Evolutionary conservation across 208 protist species (phyloP).

Genomic region (Acanthamoeba comandoni): DNA sequence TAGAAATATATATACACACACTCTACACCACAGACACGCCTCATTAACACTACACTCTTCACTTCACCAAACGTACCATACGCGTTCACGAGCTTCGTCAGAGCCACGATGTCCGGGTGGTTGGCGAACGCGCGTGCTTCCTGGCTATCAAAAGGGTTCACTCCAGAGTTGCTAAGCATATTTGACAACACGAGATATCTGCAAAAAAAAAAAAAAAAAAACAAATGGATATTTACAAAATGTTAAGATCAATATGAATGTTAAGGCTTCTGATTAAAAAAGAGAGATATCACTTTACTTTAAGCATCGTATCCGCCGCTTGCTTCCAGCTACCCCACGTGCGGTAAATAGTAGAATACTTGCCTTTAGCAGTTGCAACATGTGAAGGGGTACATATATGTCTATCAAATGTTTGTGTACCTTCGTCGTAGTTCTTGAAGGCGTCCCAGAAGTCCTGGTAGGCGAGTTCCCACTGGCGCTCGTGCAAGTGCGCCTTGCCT

Average conservation of each 20-base stretch:
- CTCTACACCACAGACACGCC: no score
- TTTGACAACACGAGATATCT: conserved; percentile 94
- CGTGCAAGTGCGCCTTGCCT: conserved; percentile 90
- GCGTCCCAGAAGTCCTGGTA: conserved; percentile 94
- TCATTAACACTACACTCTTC: no score
- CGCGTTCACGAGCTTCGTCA: conserved; percentile 91
- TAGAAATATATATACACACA: no score
- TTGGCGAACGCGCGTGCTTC: conserved; percentile 91
- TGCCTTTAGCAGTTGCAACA: neutral
- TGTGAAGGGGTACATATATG: neutral
- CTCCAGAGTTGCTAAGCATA: conserved; percentile 90
- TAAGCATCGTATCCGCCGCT: conserved; percentile 11
- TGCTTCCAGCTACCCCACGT: conserved; percentile 28
- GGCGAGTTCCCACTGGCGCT: conserved; percentile 91
- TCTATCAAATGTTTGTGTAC: neutral
- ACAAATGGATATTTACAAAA: no score
- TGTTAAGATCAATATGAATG: neutral
- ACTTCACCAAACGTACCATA: conserved; percentile 72
- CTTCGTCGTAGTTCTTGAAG: conserved; percentile 94
- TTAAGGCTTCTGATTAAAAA: neutral
- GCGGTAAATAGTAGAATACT: neutral
- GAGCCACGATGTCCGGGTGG: conserved; percentile 92
- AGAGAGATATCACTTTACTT: conserved; percentile 23
- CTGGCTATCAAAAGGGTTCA: conserved; percentile 94
- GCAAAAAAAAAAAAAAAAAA: conserved; percentile 90